Conservation (phyloP, 2,329 filamentous ascomycete species). For the Talaromyces sp. region DNA sequence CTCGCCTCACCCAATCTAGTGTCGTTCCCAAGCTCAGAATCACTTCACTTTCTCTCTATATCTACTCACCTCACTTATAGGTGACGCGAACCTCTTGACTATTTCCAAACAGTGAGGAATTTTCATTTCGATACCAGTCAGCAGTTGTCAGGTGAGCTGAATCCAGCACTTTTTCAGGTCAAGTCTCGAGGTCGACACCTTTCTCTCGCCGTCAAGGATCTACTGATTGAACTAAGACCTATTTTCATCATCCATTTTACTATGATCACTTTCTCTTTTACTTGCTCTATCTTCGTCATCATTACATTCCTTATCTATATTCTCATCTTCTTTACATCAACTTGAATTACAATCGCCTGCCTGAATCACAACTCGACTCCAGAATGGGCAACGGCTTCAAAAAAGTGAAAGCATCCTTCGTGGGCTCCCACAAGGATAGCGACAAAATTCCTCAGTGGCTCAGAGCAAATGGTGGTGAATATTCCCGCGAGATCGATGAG, state of each 20-base stretch:
- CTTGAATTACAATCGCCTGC: neutral
- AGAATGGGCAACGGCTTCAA: conserved; percentile 46
- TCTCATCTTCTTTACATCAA: neutral
- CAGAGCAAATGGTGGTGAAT: conserved; percentile 55
- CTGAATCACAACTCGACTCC: too few species aligned
- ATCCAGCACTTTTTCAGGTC: neutral
- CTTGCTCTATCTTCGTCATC: too few species aligned
- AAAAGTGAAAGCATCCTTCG: conserved; percentile 51
- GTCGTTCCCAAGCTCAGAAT: neutral
- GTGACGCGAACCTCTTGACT: neutral
- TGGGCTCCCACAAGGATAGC: conserved; percentile 53
- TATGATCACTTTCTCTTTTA: neutral
- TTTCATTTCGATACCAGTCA: neutral
- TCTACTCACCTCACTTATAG: neutral
- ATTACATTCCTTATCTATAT: too few species aligned
- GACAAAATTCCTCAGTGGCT: conserved; percentile 64
- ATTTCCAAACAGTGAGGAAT: neutral
- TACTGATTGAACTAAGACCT: neutral
- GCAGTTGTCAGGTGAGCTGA: neutral
- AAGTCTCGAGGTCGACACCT: neutral
- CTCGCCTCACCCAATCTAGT: neutral
- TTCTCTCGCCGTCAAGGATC: neutral
- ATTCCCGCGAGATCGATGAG: conserved; percentile 47
- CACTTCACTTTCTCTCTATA: neutral
- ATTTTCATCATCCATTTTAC: neutral